Percentiles rank a stretch among this genome's conserved stretches.
Conservation (phyloP, 1,284 basidiomycete genomes). For the Pseudozyma hubeiensis region DNA sequence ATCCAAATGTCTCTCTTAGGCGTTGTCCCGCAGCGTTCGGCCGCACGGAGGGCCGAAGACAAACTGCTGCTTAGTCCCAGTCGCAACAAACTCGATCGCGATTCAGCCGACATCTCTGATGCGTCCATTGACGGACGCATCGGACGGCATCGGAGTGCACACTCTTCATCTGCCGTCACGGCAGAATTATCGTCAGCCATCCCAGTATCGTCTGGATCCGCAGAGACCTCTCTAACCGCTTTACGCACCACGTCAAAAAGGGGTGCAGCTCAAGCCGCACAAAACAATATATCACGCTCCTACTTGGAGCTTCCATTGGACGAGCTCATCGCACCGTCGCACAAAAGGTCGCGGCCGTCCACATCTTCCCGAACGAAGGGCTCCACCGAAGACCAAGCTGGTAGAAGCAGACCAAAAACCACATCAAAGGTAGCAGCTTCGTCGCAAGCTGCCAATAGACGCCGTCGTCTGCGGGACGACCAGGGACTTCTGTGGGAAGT, state of each 20-base stretch:
- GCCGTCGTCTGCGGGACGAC: slow-evolving; percentile 14
- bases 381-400: background rate
- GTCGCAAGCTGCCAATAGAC: background rate
- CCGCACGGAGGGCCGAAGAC: slow-evolving; percentile 21
- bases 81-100: background rate
- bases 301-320: slow-evolving; percentile 10
- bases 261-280: slow-evolving; percentile 28
- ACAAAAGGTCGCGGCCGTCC: slow-evolving; percentile 17
- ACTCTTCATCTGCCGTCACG: background rate
- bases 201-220: background rate
- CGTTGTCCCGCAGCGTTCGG: slow-evolving; percentile 22
- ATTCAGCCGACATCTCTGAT: too few relatives aligned
- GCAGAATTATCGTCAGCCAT: background rate
- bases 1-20: background rate
- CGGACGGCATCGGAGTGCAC: too few relatives aligned
- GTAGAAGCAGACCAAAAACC: background rate
- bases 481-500: slow-evolving; percentile 24
- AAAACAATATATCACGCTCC: slow-evolving; percentile 27
- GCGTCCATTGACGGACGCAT: too few relatives aligned
- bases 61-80: slow-evolving; percentile 6
- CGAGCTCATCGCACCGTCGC: background rate
- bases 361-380: background rate
- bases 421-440: background rate
- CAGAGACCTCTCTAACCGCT: background rate
- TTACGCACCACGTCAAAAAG: slow-evolving; percentile 21